Evolutionary conservation across 371 early-diverging fungal species (phyloP).

Genomic region (Mucor irregularis): DNA sequence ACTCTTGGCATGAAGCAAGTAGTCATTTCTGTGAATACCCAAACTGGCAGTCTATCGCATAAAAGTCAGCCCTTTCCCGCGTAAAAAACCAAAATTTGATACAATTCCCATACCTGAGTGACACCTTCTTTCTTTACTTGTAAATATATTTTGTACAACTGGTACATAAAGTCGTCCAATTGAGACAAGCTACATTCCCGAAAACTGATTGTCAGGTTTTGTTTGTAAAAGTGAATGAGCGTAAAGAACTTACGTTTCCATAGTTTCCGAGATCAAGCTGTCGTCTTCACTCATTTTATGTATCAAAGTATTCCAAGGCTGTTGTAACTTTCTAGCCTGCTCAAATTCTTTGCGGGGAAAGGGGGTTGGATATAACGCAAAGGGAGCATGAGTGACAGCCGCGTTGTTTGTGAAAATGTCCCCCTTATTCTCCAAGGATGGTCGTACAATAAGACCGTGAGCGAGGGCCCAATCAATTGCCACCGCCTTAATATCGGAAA

Average conservation of each 20-base stretch:
- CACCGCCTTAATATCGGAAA: slow-evolving; percentile 34
- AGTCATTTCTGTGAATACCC: slow-evolving; percentile 93
- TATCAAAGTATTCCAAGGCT: slow-evolving; percentile 81
- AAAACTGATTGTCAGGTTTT: too few relatives aligned
- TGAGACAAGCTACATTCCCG: slow-evolving; percentile 66
- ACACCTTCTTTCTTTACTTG: slow-evolving; percentile 59
- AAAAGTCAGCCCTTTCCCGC: not conserved
- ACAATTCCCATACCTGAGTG: slow-evolving; percentile 52
- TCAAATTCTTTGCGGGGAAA: slow-evolving; percentile 79
- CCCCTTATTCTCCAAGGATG: slow-evolving; percentile 43
- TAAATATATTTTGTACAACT: slow-evolving; percentile 79
- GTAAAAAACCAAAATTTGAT: not conserved
- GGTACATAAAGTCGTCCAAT: slow-evolving; percentile 83
- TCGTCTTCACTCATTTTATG: slow-evolving; percentile 78
- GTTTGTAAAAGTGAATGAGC: not conserved
- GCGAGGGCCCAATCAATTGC: slow-evolving; percentile 83
- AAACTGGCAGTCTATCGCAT: slow-evolving; percentile 62
- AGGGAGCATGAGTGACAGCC: slow-evolving; percentile 79
- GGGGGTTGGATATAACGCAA: slow-evolving; percentile 87
- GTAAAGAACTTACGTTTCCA: slow-evolving; percentile 62
- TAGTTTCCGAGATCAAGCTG: slow-evolving; percentile 69
- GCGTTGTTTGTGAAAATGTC: slow-evolving; percentile 31
- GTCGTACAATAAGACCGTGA: slow-evolving; percentile 78
- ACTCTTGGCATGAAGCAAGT: slow-evolving; percentile 75
- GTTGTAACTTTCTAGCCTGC: slow-evolving; percentile 76